Evolutionary conservation across 75 land plant species (phyloP), one percentile per base, ranked within the genome.

Genomic region (Ceratopteris richardii): DNA sequence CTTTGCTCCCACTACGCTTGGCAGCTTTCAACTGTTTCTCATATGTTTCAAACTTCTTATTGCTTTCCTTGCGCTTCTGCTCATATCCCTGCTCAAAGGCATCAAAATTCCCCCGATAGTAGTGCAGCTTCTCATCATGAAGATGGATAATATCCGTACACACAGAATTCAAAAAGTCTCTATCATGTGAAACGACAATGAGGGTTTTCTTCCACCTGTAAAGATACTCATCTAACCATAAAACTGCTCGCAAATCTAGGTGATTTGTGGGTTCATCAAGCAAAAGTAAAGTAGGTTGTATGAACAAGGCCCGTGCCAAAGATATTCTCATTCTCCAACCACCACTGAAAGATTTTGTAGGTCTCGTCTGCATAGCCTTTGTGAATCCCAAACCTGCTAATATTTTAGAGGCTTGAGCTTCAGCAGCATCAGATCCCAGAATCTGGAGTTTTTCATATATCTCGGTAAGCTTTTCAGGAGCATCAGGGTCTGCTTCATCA

Each of bases 311-410:
- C 57, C 98, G 66, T 11, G 98, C 96, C 54, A 89, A 57, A 1
- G 90, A 93, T 7, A 89, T 89, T 62, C 98, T 78, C 98, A 93
- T 93, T 47, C 98, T 73, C 98, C 98, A 93, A 11, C 96, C 96
- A 51, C 98, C 96, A 75, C 89, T 88, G 72, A 93, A 93, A 1
- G 98, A 88, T 58, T 64, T 67, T 0, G 96, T 93, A 0, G 87
- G 43, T 25, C 87, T 76, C 4, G 20, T 63, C 51, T 90, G 91
- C 97, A 87, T 91, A 42, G 76, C 87, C 64, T 80, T 85, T 21
- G 80, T 85, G 62, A 93, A 93, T 28, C 98, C 98, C 66, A 93
- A 61, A 4, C 98, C 98, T 51, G 85, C 85, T 51, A 93, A 69
- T 47, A 93, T 88, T 63, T 93, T 93, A 14, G 86, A 80, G 0